phyloP scores from a whole-genome alignment of 148 eudicot genomes.

The Vaccinium corymbosum region DNA sequence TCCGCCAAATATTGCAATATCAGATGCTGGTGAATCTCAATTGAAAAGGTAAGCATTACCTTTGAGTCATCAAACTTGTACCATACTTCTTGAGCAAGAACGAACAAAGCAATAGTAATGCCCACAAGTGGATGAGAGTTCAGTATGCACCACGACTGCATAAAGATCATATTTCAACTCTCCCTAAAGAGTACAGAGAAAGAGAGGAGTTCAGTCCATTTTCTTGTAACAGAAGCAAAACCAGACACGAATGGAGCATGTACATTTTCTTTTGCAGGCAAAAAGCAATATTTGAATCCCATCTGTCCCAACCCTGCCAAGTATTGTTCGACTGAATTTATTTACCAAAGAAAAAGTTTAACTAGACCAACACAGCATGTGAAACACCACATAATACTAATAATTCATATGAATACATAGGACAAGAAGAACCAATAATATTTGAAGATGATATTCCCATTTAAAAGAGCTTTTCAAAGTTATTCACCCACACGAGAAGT shows the following conservation, averaged over 20 bases:
- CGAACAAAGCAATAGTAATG: conserved; percentile 83
- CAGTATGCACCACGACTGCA: conserved; percentile 80
- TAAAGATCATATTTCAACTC: conserved; percentile 63
- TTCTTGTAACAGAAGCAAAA: neutral
- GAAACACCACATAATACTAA: neutral
- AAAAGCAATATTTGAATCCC: neutral
- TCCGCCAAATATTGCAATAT: conserved; percentile 3
- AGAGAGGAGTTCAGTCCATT: conserved; percentile 10
- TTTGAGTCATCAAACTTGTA: conserved; percentile 72
- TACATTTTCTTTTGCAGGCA: neutral
- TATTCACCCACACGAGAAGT: conserved; percentile 2
- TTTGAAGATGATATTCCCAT: neutral
- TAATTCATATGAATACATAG: neutral
- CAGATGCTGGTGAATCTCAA: conserved; percentile 2
- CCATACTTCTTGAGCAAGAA: conserved; percentile 59
- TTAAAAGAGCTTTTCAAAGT: neutral
- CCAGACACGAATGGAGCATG: too few relatives aligned
- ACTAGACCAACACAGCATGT: neutral
- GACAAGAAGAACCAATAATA: neutral
- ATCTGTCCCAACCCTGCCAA: neutral
- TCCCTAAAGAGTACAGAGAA: conserved; percentile 33
- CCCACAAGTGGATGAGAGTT: conserved; percentile 62
- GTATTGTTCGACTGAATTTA: neutral
- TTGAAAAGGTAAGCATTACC: conserved; percentile 35
- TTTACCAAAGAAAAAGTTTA: neutral